Base-by-base conservation (phyloP, 2,329 filamentous ascomycete species). In the Ophiostoma sp. region DNA sequence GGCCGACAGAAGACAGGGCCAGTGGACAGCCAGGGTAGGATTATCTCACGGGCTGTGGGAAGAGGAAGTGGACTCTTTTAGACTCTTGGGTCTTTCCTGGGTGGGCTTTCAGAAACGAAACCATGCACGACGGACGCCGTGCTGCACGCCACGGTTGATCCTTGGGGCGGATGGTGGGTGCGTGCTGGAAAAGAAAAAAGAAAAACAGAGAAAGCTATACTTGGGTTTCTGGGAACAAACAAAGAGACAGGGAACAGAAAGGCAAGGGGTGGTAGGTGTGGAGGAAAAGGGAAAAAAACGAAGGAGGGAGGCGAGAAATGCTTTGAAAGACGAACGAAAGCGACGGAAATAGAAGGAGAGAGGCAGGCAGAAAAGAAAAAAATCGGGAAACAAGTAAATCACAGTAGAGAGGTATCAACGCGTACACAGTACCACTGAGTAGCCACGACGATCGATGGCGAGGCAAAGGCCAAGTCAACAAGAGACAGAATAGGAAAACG, bases 1-100 rank as follows among this genome's bases (percentile, higher is more conserved):
- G 50, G 50, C 9, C n/a, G 50, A 55, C 50, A 55, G 50, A 15
- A 22, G 2, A 55, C 33, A 63, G 57, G 57, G 57, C 31, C 57
- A 57, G 57, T 22, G 33, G 57, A 36, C 31, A 66, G 61, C 39
- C 25, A 68, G 64, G 69, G n/a, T 66, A 45, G 61, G 61, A 66
- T 66, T 28, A 42, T 66, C 61, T 66, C n/a, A 45, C 61, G 28
- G 61, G 19, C 31, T 2, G 33, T 33, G 55, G 25, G 17, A 15
- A 15, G 11, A 45, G 39, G 39, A 2, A 45, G 39, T 45, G 42
- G 42, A 19, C 15, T 48, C 42, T 48, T 48, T 17, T 17, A 15
- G 50, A 55, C 50, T 25, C 50, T 25, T 55, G 48, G 48, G 48
- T 52, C 48, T 36, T 36, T 8, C 33, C 8, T 4, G 33, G 33